These are phyloP conservation scores for Hygrophorus russula DNA, from an alignment of 768 basidiomycete genomes.

Conservation along the genomic window DNA sequence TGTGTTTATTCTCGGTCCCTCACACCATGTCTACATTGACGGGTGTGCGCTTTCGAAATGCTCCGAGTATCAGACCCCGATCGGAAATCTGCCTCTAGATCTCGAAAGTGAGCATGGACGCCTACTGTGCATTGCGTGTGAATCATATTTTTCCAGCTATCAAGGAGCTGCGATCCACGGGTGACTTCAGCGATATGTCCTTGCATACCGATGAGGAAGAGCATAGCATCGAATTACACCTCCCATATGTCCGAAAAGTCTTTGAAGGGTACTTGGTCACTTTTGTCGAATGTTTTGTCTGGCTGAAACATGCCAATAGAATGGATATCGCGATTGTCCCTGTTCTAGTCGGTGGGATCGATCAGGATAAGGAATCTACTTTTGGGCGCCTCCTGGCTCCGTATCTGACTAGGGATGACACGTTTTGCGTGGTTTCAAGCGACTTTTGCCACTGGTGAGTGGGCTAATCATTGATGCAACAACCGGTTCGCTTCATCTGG, in stretches of 20 bases:
- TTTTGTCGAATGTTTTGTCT: not conserved
- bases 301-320: conserved; percentile 22
- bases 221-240: conserved; percentile 97
- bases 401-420: conserved; percentile 67
- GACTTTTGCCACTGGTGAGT: conserved; percentile 97
- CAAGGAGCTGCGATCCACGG: conserved; percentile 48
- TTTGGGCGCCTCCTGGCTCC: conserved; percentile 71
- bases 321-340: conserved; percentile 77
- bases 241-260: conserved; percentile 80
- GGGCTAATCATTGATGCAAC: not conserved
- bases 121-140: not conserved
- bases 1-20: conserved; percentile 92
- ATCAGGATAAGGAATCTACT: conserved; percentile 40
- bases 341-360: conserved; percentile 78
- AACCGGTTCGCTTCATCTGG: not conserved
- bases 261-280: conserved; percentile 53
- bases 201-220: conserved; percentile 77
- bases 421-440: conserved; percentile 83
- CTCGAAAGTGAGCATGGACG: conserved; percentile 45
- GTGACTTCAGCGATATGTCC: conserved; percentile 61
- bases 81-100: conserved; percentile 77
- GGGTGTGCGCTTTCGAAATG: conserved; percentile 84
- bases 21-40: conserved; percentile 82
- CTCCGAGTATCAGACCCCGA: conserved; percentile 68
- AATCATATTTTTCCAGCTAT: conserved; percentile 37